A percentile compares a stretch with the other conserved stretches of the same genome.
phyloP scores from a whole-genome alignment of 768 basidiomycete genomes.

The Hydnomerulius pinastri region DNA sequence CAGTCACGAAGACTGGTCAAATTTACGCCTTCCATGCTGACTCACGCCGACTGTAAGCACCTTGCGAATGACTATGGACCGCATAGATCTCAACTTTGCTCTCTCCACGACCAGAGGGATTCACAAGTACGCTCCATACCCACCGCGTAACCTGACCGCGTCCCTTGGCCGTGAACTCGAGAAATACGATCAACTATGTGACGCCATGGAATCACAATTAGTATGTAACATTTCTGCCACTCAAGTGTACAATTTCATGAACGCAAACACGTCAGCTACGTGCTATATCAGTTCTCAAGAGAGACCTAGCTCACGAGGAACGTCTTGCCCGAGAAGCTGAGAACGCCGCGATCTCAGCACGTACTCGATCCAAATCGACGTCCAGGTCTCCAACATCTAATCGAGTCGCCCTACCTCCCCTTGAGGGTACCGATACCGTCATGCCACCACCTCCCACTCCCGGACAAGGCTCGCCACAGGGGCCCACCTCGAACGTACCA shows the following conservation, averaged over 20 bases:
- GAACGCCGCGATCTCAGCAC: slow-evolving; percentile 40
- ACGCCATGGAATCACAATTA: slow-evolving; percentile 71
- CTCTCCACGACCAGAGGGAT: slow-evolving; percentile 47
- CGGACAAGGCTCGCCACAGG: slow-evolving; percentile 36
- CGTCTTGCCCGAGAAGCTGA: slow-evolving; percentile 49
- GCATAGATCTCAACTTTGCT: background rate
- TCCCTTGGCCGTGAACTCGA: slow-evolving; percentile 74
- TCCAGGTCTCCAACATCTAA: slow-evolving; percentile 27
- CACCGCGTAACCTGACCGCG: slow-evolving; percentile 64
- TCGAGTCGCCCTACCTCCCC: slow-evolving; percentile 25
- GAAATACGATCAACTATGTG: slow-evolving; percentile 79
- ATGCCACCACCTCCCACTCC: slow-evolving; percentile 32
- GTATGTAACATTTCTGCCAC: slow-evolving; percentile 39
- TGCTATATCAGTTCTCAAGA: slow-evolving; percentile 70
- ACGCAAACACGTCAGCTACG: slow-evolving; percentile 50
- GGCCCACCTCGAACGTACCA: slow-evolving; percentile 28
- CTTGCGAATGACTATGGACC: too few species aligned
- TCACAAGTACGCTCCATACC: slow-evolving; percentile 54
- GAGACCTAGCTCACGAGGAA: slow-evolving; percentile 67
- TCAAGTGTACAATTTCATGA: background rate
- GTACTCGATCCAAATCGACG: slow-evolving; percentile 20
- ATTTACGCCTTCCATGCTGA: slow-evolving; percentile 72
- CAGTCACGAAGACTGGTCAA: slow-evolving; percentile 70
- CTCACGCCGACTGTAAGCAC: slow-evolving; percentile 61
- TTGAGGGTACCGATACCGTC: slow-evolving; percentile 18